Evolutionary conservation across 1,284 basidiomycete genomes (phyloP).

Genomic region (Schizophyllum amplum): DNA sequence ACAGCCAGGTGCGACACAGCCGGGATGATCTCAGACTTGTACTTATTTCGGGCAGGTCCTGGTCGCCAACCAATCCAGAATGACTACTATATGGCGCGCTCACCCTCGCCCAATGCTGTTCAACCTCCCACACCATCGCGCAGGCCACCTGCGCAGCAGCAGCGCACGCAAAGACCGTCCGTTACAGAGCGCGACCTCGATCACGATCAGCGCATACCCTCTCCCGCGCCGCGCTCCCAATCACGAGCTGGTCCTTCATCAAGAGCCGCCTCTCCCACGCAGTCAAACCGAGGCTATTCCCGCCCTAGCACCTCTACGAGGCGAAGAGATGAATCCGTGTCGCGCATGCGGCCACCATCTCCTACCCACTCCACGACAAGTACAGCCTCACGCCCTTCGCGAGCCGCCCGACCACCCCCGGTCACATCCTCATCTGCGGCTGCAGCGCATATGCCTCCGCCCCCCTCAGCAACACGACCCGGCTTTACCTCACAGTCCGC

Average conservation of each 20-base stretch:
- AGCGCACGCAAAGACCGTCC: slow-evolving; percentile 3
- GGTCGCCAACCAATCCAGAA: slow-evolving; percentile 14
- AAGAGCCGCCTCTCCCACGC: slow-evolving; percentile 29
- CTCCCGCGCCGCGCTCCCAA: slow-evolving; percentile 13
- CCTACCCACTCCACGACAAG: not conserved
- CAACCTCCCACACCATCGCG: slow-evolving; percentile 7
- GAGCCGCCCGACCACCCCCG: no score
- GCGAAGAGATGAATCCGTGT: not conserved
- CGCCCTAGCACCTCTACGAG: not conserved
- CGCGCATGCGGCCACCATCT: slow-evolving; percentile 1
- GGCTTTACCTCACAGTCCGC: not conserved
- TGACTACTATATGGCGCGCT: slow-evolving; percentile 13
- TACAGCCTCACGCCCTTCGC: not conserved
- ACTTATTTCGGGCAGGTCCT: slow-evolving; percentile 17
- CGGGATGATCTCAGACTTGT: not conserved
- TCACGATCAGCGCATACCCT: slow-evolving; percentile 13
- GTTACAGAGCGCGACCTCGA: slow-evolving; percentile 12
- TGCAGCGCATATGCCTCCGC: not conserved
- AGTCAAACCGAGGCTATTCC: slow-evolving; percentile 17
- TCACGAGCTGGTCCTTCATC: slow-evolving; percentile 18
- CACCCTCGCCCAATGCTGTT: slow-evolving; percentile 18
- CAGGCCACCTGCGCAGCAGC: slow-evolving; percentile 1
- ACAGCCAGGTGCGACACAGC: slow-evolving; percentile 24
- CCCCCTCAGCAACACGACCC: slow-evolving; percentile 13
- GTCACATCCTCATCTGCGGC: not conserved